These are phyloP conservation scores for Ascochyta koolunga DNA, from an alignment of 2,329 filamentous ascomycete species.

Conservation along the genomic window DNA sequence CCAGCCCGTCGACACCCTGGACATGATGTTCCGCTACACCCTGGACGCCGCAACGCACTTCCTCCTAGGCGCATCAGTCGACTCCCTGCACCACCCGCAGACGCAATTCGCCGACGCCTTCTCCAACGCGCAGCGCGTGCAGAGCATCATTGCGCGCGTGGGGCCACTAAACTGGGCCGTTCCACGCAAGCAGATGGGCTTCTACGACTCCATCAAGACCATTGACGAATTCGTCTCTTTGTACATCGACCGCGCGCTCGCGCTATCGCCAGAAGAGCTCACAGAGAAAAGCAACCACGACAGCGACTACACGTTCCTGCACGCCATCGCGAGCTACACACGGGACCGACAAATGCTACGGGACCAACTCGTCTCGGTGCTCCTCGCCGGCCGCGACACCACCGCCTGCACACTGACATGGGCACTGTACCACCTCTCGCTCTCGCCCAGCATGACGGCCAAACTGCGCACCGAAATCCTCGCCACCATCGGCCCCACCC, in stretches of 20 bases:
- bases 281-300: conserved; percentile 74
- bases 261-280: conserved; percentile 72
- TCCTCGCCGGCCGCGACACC: conserved; percentile 86
- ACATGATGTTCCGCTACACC: conserved; percentile 78
- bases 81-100: conserved; percentile 61
- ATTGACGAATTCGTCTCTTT: conserved; percentile 78
- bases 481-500: conserved; percentile 66
- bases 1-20: conserved; percentile 70
- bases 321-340: conserved; percentile 82
- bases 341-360: conserved; percentile 71
- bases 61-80: conserved; percentile 77
- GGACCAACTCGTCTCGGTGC: conserved; percentile 75
- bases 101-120: conserved; percentile 82
- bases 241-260: conserved; percentile 77
- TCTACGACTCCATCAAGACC: conserved; percentile 67
- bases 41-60: conserved; percentile 89
- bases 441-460: conserved; percentile 68
- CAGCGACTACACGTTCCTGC: conserved; percentile 80
- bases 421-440: conserved; percentile 80
- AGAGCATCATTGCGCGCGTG: conserved; percentile 69
- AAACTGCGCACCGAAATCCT: conserved; percentile 78
- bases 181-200: conserved; percentile 65
- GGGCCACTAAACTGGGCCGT: conserved; percentile 67
- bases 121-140: conserved; percentile 75
- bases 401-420: conserved; percentile 83